Percentiles rank a stretch among this genome's conserved stretches.
Conservation (phyloP, 2,329 filamentous ascomycete species). For the Teratosphaeria pseudoeucalypti region DNA sequence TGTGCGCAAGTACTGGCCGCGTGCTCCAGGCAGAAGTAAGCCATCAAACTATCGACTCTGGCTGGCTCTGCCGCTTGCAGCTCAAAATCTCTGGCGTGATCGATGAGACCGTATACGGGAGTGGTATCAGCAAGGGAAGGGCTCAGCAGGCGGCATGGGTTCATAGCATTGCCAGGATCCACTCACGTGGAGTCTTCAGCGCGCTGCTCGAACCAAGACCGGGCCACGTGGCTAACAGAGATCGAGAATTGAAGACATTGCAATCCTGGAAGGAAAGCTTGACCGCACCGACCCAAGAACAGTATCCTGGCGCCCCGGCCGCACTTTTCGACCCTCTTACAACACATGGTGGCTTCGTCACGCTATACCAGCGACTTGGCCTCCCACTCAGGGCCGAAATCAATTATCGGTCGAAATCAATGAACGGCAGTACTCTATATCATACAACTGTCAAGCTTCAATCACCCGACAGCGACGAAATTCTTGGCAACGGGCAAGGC, state of each 20-base stretch:
- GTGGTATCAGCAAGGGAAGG: slow-evolving; percentile 3
- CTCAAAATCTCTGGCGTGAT: neutral
- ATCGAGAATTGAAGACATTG: slow-evolving; percentile 1
- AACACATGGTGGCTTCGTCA: slow-evolving; percentile 1
- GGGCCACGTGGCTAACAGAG: neutral
- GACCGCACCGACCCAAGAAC: slow-evolving; percentile 6
- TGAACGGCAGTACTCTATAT: neutral
- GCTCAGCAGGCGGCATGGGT: slow-evolving; percentile 10
- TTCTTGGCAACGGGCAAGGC: slow-evolving; percentile 7
- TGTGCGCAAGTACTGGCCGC: neutral
- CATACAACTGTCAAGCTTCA: slow-evolving; percentile 2
- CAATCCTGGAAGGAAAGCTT: slow-evolving; percentile 1
- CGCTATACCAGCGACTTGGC: neutral
- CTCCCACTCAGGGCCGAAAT: slow-evolving; percentile 3
- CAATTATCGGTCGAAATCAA: slow-evolving; percentile 1
- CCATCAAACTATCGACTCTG: neutral
- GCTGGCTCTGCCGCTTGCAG: neutral
- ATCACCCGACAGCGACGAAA: slow-evolving; percentile 3
- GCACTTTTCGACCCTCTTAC: slow-evolving; percentile 7
- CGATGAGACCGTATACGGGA: slow-evolving; percentile 1
- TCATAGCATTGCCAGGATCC: slow-evolving; percentile 8
- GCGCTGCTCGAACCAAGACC: neutral
- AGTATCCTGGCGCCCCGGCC: slow-evolving; percentile 9
- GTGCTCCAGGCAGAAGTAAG: neutral
- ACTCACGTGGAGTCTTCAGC: slow-evolving; percentile 5